Conservation (phyloP, 805 yeast species). For the Brettanomyces custersianus region DNA sequence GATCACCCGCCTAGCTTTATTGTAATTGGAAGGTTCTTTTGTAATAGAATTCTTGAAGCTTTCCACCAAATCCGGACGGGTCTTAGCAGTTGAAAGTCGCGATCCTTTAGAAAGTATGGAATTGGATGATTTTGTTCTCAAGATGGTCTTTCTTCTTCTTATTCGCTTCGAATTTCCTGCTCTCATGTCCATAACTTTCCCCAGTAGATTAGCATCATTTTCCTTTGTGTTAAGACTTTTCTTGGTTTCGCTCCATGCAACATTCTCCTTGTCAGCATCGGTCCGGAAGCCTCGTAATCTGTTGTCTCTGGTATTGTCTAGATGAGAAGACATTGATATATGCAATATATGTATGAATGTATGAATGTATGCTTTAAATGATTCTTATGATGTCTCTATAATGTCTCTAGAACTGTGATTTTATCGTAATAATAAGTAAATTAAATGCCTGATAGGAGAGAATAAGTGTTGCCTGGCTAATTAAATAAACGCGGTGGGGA, state of each 20-base stretch:
- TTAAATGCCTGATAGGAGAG: no score
- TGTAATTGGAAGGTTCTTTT: constrained; percentile 6
- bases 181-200: background rate
- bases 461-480: no score
- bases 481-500: no score
- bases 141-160: constrained; percentile 8
- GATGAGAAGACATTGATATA: background rate
- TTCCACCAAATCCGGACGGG: constrained; percentile 5
- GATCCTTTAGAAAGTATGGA: constrained; percentile 7
- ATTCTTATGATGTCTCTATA: no score
- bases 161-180: background rate
- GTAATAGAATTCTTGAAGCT: constrained; percentile 16
- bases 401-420: no score
- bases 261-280: constrained; percentile 4
- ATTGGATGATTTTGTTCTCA: constrained; percentile 20
- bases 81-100: constrained; percentile 2
- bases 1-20: constrained; percentile 1
- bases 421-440: no score
- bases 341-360: no score
- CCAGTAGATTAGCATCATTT: constrained; percentile 1
- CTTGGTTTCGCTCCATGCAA: background rate
- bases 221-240: background rate
- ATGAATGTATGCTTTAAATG: no score
- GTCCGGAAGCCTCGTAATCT: no score
- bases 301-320: background rate